Conservation (phyloP, 2,329 filamentous ascomycete species). For the Triangularia setosa region DNA sequence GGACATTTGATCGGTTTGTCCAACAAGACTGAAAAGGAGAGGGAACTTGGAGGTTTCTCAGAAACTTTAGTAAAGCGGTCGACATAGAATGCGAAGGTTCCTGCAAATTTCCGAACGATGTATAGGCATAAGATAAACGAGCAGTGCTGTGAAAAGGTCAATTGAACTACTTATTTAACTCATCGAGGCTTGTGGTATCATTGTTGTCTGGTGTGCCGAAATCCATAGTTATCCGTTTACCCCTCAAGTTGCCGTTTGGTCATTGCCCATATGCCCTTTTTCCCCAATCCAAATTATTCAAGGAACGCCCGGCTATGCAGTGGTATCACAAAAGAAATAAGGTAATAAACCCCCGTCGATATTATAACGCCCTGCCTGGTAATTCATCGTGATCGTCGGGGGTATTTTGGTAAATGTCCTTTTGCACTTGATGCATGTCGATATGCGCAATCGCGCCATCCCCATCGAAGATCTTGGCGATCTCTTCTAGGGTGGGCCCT, state of each 20-base stretch:
- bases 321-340: not conserved
- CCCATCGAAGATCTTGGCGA: constrained; percentile 68
- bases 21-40: constrained; percentile 43
- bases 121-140: not conserved
- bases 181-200: not conserved
- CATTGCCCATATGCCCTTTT: not conserved
- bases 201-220: not conserved
- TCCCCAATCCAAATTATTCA: not conserved
- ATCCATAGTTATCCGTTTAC: not conserved
- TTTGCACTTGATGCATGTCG: constrained; percentile 52
- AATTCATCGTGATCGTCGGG: constrained; percentile 4
- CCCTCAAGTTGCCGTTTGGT: not conserved
- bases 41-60: constrained; percentile 47
- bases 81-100: constrained; percentile 26
- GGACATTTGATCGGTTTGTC: constrained; percentile 43
- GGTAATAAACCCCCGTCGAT: not conserved
- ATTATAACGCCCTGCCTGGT: constrained; percentile 2
- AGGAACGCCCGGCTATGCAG: not conserved
- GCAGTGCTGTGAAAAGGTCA: not conserved
- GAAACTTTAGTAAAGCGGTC: constrained; percentile 44
- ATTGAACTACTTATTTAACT: not conserved
- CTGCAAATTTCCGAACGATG: constrained; percentile 8
- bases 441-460: constrained; percentile 54
- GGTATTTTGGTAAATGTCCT: constrained; percentile 39
- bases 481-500: constrained; percentile 66